phyloP scores from a whole-genome alignment of 2,329 filamentous ascomycete species.

The Botryotinia globosa region DNA sequence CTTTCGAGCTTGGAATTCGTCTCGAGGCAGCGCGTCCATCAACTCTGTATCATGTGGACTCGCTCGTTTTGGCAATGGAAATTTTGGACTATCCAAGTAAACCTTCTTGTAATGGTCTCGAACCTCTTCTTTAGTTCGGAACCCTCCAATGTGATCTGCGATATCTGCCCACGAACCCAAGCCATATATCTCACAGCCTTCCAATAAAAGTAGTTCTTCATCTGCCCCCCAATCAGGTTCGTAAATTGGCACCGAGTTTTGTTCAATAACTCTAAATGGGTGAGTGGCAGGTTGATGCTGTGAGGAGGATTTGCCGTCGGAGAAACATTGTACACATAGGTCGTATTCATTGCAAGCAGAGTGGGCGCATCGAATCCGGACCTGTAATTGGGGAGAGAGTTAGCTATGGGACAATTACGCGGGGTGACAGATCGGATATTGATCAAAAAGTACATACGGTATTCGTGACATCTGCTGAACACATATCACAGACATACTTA shows the following conservation, averaged over 20 bases:
- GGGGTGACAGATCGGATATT: neutral
- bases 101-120: conserved; percentile 88
- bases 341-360: conserved; percentile 88
- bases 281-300: conserved; percentile 85
- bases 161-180: conserved; percentile 97
- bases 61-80: conserved; percentile 83
- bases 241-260: conserved; percentile 97
- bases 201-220: conserved; percentile 87
- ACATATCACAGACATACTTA: conserved; percentile 97
- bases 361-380: conserved; percentile 85
- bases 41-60: conserved; percentile 78
- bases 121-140: conserved; percentile 91
- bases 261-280: conserved; percentile 90
- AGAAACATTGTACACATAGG: conserved; percentile 92
- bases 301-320: conserved; percentile 74
- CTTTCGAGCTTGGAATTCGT: conserved; percentile 90
- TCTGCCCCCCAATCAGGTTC: conserved; percentile 94
- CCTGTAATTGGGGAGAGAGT: conserved; percentile 49
- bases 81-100: conserved; percentile 78
- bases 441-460: conserved; percentile 62
- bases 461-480: conserved; percentile 93
- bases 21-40: conserved; percentile 76
- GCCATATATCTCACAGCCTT: conserved; percentile 94
- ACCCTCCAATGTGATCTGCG: conserved; percentile 95
- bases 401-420: neutral